Conservation (phyloP, 2,329 filamentous ascomycete genomes). For the Onygenales sp. region DNA sequence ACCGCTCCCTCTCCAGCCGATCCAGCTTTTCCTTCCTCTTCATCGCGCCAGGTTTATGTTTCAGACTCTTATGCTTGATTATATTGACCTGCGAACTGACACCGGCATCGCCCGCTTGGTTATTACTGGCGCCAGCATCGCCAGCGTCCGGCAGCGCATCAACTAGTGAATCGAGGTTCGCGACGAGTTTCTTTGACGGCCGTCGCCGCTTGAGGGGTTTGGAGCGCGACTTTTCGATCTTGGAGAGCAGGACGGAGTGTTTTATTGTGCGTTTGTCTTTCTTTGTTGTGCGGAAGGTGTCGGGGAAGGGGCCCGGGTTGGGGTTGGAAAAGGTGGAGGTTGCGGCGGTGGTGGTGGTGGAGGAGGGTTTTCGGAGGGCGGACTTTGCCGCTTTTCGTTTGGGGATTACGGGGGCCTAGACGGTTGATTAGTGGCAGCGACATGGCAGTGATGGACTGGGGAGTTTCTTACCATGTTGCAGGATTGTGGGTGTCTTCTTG, state of each 20-base stretch:
- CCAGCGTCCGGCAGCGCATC: conserved; percentile 65
- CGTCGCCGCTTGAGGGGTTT: conserved; percentile 55
- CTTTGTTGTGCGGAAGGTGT: conserved; percentile 61
- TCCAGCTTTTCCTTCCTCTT: conserved; percentile 77
- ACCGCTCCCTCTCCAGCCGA: conserved; percentile 70
- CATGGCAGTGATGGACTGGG: background rate
- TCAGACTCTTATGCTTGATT: conserved; percentile 65
- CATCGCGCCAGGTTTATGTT: conserved; percentile 65
- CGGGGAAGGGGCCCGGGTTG: conserved; percentile 14
- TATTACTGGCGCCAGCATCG: conserved; percentile 32
- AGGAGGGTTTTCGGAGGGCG: conserved; percentile 10
- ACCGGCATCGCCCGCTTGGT: conserved; percentile 26
- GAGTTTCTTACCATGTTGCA: conserved; percentile 3
- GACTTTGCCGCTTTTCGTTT: conserved; percentile 13
- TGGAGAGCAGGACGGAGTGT: conserved; percentile 68
- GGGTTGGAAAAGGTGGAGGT: background rate
- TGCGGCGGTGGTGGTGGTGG: conserved; percentile 9
- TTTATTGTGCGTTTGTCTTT: conserved; percentile 76
- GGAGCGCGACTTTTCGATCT: conserved; percentile 54
- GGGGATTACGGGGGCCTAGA: conserved; percentile 20
- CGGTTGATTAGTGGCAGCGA: background rate
- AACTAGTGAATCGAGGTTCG: conserved; percentile 65
- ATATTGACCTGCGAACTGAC: conserved; percentile 48
- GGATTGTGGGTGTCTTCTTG: background rate
- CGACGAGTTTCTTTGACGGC: conserved; percentile 66